Conservation (phyloP, 225 moss, liverwort and hornwort species). For the Marchantia polymorpha region DNA sequence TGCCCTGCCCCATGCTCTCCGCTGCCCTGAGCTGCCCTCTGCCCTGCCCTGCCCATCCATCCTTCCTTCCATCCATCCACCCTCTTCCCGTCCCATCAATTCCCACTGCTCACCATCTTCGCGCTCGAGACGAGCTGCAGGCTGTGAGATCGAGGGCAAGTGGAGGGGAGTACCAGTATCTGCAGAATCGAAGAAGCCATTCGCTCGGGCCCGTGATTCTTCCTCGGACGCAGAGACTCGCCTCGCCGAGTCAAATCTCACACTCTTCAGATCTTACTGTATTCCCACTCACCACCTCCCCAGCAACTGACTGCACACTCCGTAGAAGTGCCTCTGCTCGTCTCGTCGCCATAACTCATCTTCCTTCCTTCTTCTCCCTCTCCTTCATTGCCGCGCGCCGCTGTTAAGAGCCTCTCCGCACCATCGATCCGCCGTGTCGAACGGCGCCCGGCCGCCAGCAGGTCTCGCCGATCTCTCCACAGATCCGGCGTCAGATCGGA, state of each 20-base stretch:
- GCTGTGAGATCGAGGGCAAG: too few relatives aligned
- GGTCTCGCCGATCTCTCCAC: not conserved
- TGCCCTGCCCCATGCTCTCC: too few relatives aligned
- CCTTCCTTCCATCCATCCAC: too few relatives aligned
- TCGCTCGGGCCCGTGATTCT: too few relatives aligned
- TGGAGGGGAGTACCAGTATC: too few relatives aligned
- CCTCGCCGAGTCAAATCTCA: not conserved
- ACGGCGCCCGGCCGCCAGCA: not conserved
- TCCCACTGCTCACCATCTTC: too few relatives aligned
- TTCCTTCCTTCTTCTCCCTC: not conserved
- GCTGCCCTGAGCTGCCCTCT: too few relatives aligned
- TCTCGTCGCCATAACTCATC: not conserved
- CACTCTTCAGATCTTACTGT: not conserved
- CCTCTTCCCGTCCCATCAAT: too few relatives aligned
- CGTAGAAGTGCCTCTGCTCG: not conserved
- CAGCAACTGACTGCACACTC: not conserved
- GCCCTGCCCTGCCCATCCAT: too few relatives aligned
- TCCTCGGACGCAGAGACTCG: not conserved
- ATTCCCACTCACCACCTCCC: not conserved
- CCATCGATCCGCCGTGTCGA: not conserved
- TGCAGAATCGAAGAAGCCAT: too few relatives aligned
- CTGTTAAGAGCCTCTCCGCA: not conserved
- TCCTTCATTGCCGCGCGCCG: not conserved
- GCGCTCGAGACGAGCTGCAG: too few relatives aligned
- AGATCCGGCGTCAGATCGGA: not conserved